Conservation (phyloP, 768 basidiomycete genomes). For the Thelephora ganbajun region DNA sequence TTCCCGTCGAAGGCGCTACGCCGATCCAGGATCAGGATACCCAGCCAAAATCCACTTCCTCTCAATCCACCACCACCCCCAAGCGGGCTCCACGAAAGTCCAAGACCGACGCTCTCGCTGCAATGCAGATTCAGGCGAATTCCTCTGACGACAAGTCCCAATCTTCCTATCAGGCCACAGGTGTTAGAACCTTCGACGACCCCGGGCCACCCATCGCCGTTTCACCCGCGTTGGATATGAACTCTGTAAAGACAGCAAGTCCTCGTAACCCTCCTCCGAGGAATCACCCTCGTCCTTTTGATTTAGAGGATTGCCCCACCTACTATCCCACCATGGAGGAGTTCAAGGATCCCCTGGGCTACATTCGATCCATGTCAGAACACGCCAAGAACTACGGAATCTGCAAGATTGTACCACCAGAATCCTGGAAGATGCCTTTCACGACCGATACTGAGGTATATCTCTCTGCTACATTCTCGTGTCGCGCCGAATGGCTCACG, state of each 20-base stretch:
- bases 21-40: conserved; percentile 33
- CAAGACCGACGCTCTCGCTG: conserved; percentile 77
- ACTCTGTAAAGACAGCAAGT: conserved; percentile 54
- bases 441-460: conserved; percentile 86
- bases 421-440: conserved; percentile 92
- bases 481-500: neutral
- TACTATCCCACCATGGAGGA: conserved; percentile 85
- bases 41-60: conserved; percentile 20
- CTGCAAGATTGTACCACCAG: conserved; percentile 91
- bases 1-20: conserved; percentile 61
- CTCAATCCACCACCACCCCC: conserved; percentile 23
- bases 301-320: conserved; percentile 76
- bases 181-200: conserved; percentile 22
- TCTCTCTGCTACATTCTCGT: conserved; percentile 17
- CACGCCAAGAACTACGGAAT: conserved; percentile 71
- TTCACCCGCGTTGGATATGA: conserved; percentile 48
- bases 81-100: conserved; percentile 76
- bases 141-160: conserved; percentile 41
- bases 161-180: conserved; percentile 30
- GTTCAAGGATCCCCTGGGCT: conserved; percentile 88
- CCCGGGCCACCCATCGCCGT: conserved; percentile 43
- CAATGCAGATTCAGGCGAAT: conserved; percentile 54
- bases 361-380: conserved; percentile 71
- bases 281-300: conserved; percentile 59
- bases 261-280: conserved; percentile 28